Percentiles rank a stretch among this genome's conserved stretches.
phyloP scores from a whole-genome alignment of 2,329 filamentous ascomycete genomes.

The Chaetomiaceae sp. region DNA sequence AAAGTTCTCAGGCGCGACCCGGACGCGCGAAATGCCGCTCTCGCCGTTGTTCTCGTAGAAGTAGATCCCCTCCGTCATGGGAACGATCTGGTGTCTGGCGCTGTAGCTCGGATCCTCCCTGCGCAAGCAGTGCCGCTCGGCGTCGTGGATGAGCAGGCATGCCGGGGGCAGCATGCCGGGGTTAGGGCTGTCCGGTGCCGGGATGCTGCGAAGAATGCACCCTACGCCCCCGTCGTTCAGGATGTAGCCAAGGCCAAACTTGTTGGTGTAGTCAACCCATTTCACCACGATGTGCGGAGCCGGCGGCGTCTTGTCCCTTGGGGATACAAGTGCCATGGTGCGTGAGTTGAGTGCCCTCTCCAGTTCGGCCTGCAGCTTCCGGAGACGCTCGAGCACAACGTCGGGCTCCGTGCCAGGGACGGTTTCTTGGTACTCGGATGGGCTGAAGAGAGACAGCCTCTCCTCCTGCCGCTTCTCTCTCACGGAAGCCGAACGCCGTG shows the following conservation, averaged over 20 bases:
- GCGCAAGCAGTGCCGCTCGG: slow-evolving; percentile 65
- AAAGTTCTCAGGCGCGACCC: slow-evolving; percentile 61
- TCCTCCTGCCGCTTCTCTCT: slow-evolving; percentile 25
- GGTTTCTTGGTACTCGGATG: slow-evolving; percentile 46
- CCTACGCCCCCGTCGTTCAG: slow-evolving; percentile 77
- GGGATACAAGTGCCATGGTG: slow-evolving; percentile 56
- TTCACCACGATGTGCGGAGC: slow-evolving; percentile 65
- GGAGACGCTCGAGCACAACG: slow-evolving; percentile 51
- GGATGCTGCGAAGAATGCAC: slow-evolving; percentile 59
- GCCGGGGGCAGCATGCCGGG: slow-evolving; percentile 60
- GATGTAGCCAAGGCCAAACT: slow-evolving; percentile 80
- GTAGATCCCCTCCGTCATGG: slow-evolving; percentile 62
- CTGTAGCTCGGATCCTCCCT: slow-evolving; percentile 51
- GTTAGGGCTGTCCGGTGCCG: slow-evolving; percentile 46
- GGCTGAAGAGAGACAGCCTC: slow-evolving; percentile 51
- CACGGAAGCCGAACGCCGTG: slow-evolving; percentile 9
- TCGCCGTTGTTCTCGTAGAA: slow-evolving; percentile 71
- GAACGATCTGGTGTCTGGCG: slow-evolving; percentile 58
- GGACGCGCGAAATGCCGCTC: slow-evolving; percentile 57
- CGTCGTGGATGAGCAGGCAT: slow-evolving; percentile 66
- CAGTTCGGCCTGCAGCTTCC: slow-evolving; percentile 54
- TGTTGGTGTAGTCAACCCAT: slow-evolving; percentile 87
- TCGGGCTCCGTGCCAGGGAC: slow-evolving; percentile 55
- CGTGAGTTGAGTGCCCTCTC: slow-evolving; percentile 60
- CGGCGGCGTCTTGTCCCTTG: slow-evolving; percentile 50